Conservation (phyloP, 2,329 filamentous ascomycete species). For the Exophiala calicioides region DNA sequence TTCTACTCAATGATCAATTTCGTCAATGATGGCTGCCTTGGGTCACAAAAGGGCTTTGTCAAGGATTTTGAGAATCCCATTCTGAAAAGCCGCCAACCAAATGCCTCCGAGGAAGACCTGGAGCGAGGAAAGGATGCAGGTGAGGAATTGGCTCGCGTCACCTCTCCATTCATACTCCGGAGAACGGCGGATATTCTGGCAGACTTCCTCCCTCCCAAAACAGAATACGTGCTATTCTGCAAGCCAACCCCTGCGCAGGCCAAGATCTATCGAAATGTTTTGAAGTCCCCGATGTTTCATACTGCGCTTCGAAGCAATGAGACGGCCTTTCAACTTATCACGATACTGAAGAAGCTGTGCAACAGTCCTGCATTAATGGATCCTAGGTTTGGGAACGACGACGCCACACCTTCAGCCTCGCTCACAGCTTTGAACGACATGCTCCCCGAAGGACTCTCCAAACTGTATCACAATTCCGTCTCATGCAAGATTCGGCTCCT, state of each 20-base stretch:
- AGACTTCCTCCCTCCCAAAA: constrained; percentile 66
- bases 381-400: constrained; percentile 50
- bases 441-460: constrained; percentile 58
- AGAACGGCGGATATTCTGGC: constrained; percentile 67
- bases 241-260: constrained; percentile 62
- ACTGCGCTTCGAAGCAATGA: constrained; percentile 61
- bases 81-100: constrained; percentile 63
- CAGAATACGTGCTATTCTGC: constrained; percentile 68
- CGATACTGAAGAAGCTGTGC: constrained; percentile 71
- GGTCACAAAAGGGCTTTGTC: constrained; percentile 63
- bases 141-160: constrained; percentile 62
- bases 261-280: constrained; percentile 62
- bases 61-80: constrained; percentile 66
- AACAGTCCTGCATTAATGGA: constrained; percentile 67
- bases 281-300: constrained; percentile 65
- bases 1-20: constrained; percentile 70
- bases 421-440: constrained; percentile 52
- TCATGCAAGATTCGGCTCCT: constrained; percentile 69
- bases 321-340: constrained; percentile 67
- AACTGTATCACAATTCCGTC: constrained; percentile 55
- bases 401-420: constrained; percentile 49
- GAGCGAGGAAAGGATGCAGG: constrained; percentile 65
- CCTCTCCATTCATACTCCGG: constrained; percentile 65
- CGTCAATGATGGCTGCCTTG: constrained; percentile 66
- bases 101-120: constrained; percentile 60